A percentile compares a stretch with the other conserved stretches of the same genome.
These are phyloP conservation scores for Aspergillus egyptiacus DNA, from an alignment of 495 filamentous ascomycete species.

Conservation along the genomic window DNA sequence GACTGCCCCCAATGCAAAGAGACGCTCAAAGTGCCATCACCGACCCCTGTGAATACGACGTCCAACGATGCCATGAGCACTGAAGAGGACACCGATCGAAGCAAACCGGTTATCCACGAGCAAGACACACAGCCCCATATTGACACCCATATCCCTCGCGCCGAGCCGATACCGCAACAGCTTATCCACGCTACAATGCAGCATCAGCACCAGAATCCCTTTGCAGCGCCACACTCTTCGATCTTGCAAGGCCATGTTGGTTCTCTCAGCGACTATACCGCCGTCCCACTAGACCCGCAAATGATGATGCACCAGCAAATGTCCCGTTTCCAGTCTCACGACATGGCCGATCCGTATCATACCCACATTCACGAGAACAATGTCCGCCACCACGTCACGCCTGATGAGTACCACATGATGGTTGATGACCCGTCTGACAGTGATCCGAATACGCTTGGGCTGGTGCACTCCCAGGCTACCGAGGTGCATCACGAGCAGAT, in stretches of 20 bases:
- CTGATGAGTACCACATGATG: constrained; percentile 43
- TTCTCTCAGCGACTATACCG: constrained; percentile 34
- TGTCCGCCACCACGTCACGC: constrained; percentile 32
- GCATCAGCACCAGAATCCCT: constrained; percentile 28
- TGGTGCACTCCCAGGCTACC: constrained; percentile 38
- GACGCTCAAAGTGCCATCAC: constrained; percentile 51
- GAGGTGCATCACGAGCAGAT: constrained; percentile 43
- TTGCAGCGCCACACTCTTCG: constrained; percentile 24
- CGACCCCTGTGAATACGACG: constrained; percentile 22
- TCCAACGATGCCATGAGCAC: constrained; percentile 13
- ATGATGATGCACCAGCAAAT: constrained; percentile 41
- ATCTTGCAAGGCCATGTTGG: constrained; percentile 30
- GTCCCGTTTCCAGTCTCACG: constrained; percentile 34
- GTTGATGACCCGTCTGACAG: constrained; percentile 39
- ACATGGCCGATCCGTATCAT: constrained; percentile 32
- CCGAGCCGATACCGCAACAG: constrained; percentile 21
- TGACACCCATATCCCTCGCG: constrained; percentile 8
- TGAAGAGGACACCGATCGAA: not conserved
- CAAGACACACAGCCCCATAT: not conserved
- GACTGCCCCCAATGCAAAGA: constrained; percentile 91
- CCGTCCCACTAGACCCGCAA: constrained; percentile 41
- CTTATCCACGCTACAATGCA: constrained; percentile 28
- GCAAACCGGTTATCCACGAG: not conserved
- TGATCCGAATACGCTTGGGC: constrained; percentile 23
- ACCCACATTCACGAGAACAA: constrained; percentile 22